Conservation (phyloP, 2,329 filamentous ascomycete genomes). For the Teratosphaeria epicoccoides region DNA sequence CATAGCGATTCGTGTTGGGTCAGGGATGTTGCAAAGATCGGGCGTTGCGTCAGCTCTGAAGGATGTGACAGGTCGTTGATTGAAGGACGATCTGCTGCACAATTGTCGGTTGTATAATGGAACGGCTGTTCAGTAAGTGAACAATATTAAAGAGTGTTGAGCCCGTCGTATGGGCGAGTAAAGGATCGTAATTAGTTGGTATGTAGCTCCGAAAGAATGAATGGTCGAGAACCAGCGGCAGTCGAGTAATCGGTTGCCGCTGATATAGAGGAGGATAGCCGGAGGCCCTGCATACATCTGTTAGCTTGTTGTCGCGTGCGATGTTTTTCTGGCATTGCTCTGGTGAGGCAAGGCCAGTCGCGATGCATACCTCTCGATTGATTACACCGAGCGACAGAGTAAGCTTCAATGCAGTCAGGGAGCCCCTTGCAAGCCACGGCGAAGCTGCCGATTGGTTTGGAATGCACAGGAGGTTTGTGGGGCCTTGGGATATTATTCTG, state of each 20-base stretch:
- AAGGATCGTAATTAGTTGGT: conserved; percentile 52
- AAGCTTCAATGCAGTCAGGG: conserved; percentile 20
- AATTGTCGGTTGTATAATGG: conserved; percentile 28
- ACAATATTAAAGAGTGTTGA: conserved; percentile 41
- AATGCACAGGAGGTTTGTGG: conserved; percentile 25
- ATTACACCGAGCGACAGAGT: conserved; percentile 28
- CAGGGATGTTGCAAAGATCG: conserved; percentile 26
- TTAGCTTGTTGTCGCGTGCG: conserved; percentile 18
- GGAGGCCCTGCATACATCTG: conserved; percentile 27
- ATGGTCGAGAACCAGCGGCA: conserved; percentile 26
- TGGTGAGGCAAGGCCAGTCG: conserved; percentile 14
- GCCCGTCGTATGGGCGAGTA: conserved; percentile 35
- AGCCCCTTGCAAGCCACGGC: conserved; percentile 33
- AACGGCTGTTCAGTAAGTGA: conserved; percentile 30
- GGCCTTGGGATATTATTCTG: conserved; percentile 22
- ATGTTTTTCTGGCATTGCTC: conserved; percentile 10
- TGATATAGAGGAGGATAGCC: conserved; percentile 30
- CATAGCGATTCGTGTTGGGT: conserved; percentile 14
- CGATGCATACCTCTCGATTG: conserved; percentile 38
- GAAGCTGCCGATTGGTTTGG: conserved; percentile 29
- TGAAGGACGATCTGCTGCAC: conserved; percentile 10
- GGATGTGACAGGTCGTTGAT: conserved; percentile 30
- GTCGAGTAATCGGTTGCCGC: conserved; percentile 16
- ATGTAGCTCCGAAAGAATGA: conserved; percentile 32
- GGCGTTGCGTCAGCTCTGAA: conserved; percentile 41